Evolutionary conservation across 768 basidiomycete genomes (phyloP), one percentile per base, ranked within the genome.

Genomic region (Leucosporidium yakuticum): DNA sequence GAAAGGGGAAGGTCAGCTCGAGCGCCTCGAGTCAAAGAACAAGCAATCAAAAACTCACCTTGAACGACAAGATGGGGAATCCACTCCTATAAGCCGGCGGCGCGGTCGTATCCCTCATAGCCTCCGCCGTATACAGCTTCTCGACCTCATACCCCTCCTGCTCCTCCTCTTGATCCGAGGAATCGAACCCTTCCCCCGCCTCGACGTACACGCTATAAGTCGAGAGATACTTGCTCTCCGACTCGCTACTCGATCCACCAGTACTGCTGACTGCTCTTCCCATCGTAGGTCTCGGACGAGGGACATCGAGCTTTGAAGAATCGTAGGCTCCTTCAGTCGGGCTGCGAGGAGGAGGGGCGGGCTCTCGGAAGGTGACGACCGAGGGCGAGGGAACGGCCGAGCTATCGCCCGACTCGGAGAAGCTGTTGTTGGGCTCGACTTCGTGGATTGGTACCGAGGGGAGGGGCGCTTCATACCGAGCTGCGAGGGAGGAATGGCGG

Each of bases 91-190:
- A 62, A 9, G 59, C 59, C 17, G 20, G 23, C 25, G 65, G 44
- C 32, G 29, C 27, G 8, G 39, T 44, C 21, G 65, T 57, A 47
- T 62, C 31, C 14, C 60, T 53, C 59, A 67, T 63, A 23, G 71
- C 68, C 47, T 69, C 71, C n/a, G 71, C 71, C 34, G 62, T 34
- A 63, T 73, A 73, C 14, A 73, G 56, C 20, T 65, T 44, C 39
- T 15, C 39, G 2, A 8, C 39, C 2, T 44, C 39, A 15, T 6
- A 36, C 6, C 34, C 34, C 34, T 36, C 34, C 12, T 12, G 6
- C 34, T 44, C 68, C 19, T 51, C 59, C 34, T 64, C 69, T 23
- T 62, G 62, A 15, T 56, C 57, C n/a, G 50, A 58, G 36, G 27
- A 29, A n/a, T 31, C 47, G 1, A 29, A 44, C 14, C 39, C 64